phyloP scores from a whole-genome alignment of 176 grass and related monocot species.

The Elaeis guineensis region DNA sequence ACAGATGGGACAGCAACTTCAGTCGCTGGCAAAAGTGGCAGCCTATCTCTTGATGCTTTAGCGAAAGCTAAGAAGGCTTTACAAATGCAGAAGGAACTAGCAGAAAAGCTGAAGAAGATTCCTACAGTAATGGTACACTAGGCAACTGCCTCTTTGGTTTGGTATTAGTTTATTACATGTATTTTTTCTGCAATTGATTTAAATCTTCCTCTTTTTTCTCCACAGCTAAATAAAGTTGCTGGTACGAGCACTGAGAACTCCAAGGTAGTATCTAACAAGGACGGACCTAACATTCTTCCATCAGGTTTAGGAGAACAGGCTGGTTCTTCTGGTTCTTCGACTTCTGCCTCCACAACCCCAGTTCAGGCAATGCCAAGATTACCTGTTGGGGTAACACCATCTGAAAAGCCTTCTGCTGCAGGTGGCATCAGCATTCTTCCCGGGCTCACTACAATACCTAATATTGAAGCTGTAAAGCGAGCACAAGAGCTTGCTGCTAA shows the following conservation, averaged over 20 bases:
- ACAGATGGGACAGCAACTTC: conserved; percentile 84
- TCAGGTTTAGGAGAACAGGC: conserved; percentile 15
- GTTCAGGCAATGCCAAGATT: conserved; percentile 11
- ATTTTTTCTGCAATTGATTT: conserved; percentile 5
- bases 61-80: conserved; percentile 97
- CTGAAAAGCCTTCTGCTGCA: conserved; percentile 18
- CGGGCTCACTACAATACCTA: conserved; percentile 57
- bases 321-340: conserved; percentile 19
- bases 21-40: conserved; percentile 68
- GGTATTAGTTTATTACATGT: no score
- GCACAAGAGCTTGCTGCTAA: conserved; percentile 86
- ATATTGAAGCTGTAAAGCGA: conserved; percentile 81
- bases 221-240: conserved; percentile 75
- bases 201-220: neutral
- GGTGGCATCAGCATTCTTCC: conserved; percentile 34
- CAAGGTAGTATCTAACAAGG: conserved; percentile 39
- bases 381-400: conserved; percentile 7
- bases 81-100: conserved; percentile 84
- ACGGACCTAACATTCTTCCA: conserved; percentile 27
- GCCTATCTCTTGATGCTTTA: conserved; percentile 96
- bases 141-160: no score
- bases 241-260: conserved; percentile 24
- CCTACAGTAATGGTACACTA: conserved; percentile 41
- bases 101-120: conserved; percentile 80
- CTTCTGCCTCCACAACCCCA: conserved; percentile 21